These are phyloP conservation scores for Chenopodium formosanum DNA, from an alignment of 148 eudicot species.

Conservation along the genomic window DNA sequence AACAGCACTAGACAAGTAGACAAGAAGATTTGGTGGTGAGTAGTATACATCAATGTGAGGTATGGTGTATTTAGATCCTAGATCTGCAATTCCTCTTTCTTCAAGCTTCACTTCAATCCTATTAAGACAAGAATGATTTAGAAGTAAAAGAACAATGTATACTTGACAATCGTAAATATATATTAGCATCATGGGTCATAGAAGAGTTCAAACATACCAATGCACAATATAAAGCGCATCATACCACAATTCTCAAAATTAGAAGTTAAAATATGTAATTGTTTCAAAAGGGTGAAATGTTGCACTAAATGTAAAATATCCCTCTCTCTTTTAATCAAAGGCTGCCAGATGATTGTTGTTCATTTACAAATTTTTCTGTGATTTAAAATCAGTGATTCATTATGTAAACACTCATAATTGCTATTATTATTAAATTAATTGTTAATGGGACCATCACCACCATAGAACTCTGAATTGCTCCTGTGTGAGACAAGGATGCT, in stretches of 20 bases:
- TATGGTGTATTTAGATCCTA: conserved; percentile 5
- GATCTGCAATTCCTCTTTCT: conserved; percentile 19
- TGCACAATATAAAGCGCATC: not conserved
- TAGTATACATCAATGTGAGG: conserved; percentile 8
- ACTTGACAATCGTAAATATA: not conserved
- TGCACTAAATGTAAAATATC: not conserved
- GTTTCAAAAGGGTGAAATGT: not conserved
- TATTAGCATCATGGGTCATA: not conserved
- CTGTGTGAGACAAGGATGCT: too few species aligned
- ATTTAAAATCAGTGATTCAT: not conserved
- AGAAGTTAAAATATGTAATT: not conserved
- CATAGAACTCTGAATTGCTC: too few species aligned
- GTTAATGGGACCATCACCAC: too few species aligned
- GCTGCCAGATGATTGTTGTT: not conserved
- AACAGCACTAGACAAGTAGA: not conserved
- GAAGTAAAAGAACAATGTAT: not conserved
- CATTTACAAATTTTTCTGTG: not conserved
- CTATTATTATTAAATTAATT: too few species aligned
- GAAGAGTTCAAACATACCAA: not conserved
- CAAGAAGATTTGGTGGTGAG: not conserved
- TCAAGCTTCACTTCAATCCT: conserved; percentile 31
- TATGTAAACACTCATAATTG: too few species aligned
- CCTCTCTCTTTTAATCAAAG: not conserved
- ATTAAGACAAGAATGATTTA: conserved; percentile 22
- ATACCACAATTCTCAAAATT: not conserved